Percentiles rank a stretch among this genome's conserved stretches.
Conservation (phyloP, 75 land plant species). For the Selaginella tamariscina region DNA sequence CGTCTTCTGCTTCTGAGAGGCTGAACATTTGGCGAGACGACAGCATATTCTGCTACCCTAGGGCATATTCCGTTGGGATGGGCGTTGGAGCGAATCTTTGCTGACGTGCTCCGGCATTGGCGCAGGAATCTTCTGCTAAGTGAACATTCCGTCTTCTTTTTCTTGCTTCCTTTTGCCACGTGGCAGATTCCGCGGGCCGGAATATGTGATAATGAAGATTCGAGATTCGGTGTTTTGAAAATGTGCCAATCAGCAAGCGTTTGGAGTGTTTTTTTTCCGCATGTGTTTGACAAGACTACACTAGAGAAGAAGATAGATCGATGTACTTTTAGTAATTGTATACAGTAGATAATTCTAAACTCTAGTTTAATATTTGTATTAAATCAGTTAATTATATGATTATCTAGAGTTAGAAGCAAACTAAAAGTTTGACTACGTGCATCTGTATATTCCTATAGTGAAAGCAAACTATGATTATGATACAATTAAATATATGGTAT, state of each 20-base stretch:
- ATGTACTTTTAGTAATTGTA: too few species aligned
- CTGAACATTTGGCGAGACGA: not conserved
- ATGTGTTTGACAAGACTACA: not conserved
- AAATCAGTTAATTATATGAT: too few species aligned
- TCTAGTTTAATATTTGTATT: too few species aligned
- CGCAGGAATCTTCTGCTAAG: not conserved
- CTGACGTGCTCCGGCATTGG: not conserved
- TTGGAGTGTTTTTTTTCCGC: not conserved
- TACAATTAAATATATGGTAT: too few species aligned
- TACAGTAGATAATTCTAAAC: too few species aligned
- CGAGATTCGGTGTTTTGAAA: not conserved
- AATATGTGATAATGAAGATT: not conserved
- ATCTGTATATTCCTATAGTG: too few species aligned
- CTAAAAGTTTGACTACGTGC: too few species aligned
- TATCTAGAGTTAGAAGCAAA: too few species aligned
- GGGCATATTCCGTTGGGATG: not conserved
- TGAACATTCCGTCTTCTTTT: not conserved
- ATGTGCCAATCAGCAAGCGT: too few species aligned
- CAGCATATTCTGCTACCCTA: not conserved
- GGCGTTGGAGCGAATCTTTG: not conserved
- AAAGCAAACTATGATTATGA: too few species aligned
- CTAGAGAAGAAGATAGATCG: not conserved
- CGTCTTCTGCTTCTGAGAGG: not conserved
- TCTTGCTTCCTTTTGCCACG: not conserved
- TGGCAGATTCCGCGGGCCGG: conserved; percentile 1